Evolutionary conservation across 768 basidiomycete genomes (phyloP), one percentile per base, ranked within the genome.

Genomic region (Nidularia sp.): DNA sequence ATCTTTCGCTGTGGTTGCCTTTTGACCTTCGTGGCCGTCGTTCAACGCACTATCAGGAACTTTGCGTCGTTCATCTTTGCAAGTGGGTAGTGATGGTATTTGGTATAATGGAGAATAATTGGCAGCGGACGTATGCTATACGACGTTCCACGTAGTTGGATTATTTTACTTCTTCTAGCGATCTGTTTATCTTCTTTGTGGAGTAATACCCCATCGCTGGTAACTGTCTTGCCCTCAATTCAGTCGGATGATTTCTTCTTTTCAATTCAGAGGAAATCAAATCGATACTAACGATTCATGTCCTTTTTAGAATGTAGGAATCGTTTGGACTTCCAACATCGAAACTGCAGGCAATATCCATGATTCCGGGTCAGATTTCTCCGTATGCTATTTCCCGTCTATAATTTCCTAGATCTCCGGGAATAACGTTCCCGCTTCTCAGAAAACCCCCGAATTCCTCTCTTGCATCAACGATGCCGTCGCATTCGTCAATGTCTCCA

Each of bases 401-500:
- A 29, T 29, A 4, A 29, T 42, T 6, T 34, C 6, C 52, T 8
- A 15, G 15, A 4, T 9, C 31, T 45, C 25, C 29, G n/a, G 41
- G 9, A 47, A 6, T 33, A 13, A 33, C 3, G 25, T 31, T 32
- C 8, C 13, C 12, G 3, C 33, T 33, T 29, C 43, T 29, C 36
- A 71, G 64, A 63, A 60, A 51, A 57, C 67, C 5, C 49, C 68
- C 1, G 64, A 66, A 51, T 81, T 80, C 64, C 58, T 75, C 12
- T 84, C 83, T 2, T 81, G 78, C 62, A 71, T 85, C 62, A 87
- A 86, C 70, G 76, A 80, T 34, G 84, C 84, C 3, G 80, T 80
- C 36, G 79, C 79, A 5, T 87, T 84, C 60, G 71, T 76, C 57
- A 84, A 84, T 65, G 67, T 74, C 54, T 74, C 76, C 35, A 65